A percentile compares a stretch with the other conserved stretches of the same genome.
Conservation (phyloP, 805 yeast genomes). For the Komagataella mondaviorum region DNA sequence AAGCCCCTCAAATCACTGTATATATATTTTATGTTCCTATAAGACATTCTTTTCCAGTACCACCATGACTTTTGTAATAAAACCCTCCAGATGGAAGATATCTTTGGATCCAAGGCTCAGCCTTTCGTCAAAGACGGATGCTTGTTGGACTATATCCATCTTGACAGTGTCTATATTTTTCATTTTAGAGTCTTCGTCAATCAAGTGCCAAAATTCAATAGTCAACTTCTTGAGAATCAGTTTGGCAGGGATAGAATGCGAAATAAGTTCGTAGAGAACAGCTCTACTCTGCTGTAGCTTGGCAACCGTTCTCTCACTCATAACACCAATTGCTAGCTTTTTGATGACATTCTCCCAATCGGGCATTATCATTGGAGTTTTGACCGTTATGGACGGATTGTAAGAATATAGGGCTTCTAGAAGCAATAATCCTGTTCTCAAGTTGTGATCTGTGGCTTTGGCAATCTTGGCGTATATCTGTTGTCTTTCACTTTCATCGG, state of each 20-base stretch:
- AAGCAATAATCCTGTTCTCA: slow-evolving; percentile 65
- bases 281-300: slow-evolving; percentile 48
- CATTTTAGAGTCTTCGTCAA: slow-evolving; percentile 7
- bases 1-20: neutral
- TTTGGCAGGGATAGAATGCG: slow-evolving; percentile 90
- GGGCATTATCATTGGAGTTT: slow-evolving; percentile 47
- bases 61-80: slow-evolving; percentile 80
- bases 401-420: slow-evolving; percentile 75
- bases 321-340: slow-evolving; percentile 46
- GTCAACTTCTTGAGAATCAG: slow-evolving; percentile 54
- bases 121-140: slow-evolving; percentile 72
- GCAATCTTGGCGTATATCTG: slow-evolving; percentile 39
- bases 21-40: neutral
- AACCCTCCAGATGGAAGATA: slow-evolving; percentile 92
- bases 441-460: slow-evolving; percentile 45
- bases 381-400: slow-evolving; percentile 32
- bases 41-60: slow-evolving; percentile 31
- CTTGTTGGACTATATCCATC: slow-evolving; percentile 38
- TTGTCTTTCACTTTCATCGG: slow-evolving; percentile 19
- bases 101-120: slow-evolving; percentile 77
- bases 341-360: slow-evolving; percentile 86
- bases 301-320: slow-evolving; percentile 51
- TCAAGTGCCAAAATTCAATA: slow-evolving; percentile 16
- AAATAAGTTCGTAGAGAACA: slow-evolving; percentile 65
- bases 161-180: slow-evolving; percentile 16